Percentiles rank a stretch among this genome's conserved stretches.
Evolutionary conservation across 176 grass and related monocot genomes (phyloP).

Genomic region (Canna indica): DNA sequence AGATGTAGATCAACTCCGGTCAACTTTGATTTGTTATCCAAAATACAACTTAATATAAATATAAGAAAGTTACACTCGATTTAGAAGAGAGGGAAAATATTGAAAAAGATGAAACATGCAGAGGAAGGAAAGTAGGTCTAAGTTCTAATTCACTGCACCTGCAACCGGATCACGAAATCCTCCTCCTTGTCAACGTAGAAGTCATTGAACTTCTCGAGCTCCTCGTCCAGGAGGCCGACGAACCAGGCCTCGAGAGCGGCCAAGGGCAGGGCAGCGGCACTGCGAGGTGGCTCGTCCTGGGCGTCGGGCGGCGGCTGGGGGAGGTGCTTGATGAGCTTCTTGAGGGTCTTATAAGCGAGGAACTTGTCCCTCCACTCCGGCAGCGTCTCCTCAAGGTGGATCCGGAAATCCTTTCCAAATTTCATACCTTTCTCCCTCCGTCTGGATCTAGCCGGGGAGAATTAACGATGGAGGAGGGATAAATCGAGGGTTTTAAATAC

Average conservation of each 20-base stretch:
- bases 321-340: constrained; percentile 96
- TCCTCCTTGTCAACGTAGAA: constrained; percentile 97
- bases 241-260: constrained; percentile 55
- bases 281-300: background rate
- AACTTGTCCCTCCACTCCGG: constrained; percentile 96
- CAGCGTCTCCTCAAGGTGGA: constrained; percentile 83
- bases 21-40: background rate
- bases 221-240: constrained; percentile 58
- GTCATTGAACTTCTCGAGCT: constrained; percentile 90
- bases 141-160: constrained; percentile 28
- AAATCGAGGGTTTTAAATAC: background rate
- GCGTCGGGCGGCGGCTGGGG: constrained; percentile 1
- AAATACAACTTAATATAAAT: background rate
- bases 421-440: constrained; percentile 34
- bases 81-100: too few species aligned
- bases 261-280: background rate
- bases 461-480: background rate
- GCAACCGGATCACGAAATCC: constrained; percentile 88
- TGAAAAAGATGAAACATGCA: too few species aligned
- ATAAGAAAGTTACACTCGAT: background rate
- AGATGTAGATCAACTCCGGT: background rate
- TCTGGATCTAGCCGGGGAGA: too few species aligned
- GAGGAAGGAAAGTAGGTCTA: too few species aligned
- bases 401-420: constrained; percentile 94
- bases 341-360: constrained; percentile 81